These are phyloP conservation scores for Flaveria trinervia DNA, from an alignment of 129 eudicot species.

Conservation along the genomic window DNA sequence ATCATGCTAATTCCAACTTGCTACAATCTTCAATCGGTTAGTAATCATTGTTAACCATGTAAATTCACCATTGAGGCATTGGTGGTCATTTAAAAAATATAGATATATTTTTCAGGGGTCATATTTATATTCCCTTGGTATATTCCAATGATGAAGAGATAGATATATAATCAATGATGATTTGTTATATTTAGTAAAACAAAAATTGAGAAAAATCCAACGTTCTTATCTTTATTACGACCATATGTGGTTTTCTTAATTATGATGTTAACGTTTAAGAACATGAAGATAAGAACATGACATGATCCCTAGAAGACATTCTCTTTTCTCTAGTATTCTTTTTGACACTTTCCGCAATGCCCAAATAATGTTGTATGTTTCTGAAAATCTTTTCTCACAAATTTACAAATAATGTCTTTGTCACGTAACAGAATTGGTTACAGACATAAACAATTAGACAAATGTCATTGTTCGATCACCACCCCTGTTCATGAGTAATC, in stretches of 20 bases:
- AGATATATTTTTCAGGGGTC: not conserved
- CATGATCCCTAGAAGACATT: conserved; percentile 15
- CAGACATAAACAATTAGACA: not conserved
- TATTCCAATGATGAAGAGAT: not conserved
- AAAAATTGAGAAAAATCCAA: not conserved
- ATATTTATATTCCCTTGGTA: not conserved
- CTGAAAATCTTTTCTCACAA: not conserved
- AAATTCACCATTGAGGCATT: not conserved
- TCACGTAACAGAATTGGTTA: not conserved
- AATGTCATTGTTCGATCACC: not conserved
- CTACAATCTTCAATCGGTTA: not conserved
- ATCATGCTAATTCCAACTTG: too few relatives aligned
- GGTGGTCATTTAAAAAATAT: not conserved
- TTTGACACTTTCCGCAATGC: not conserved
- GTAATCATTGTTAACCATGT: not conserved
- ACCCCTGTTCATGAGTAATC: not conserved
- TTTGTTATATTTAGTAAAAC: not conserved
- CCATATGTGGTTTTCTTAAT: not conserved
- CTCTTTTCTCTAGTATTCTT: not conserved
- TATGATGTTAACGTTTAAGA: conserved; percentile 21
- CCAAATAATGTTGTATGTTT: not conserved
- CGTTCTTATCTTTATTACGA: not conserved
- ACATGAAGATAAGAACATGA: conserved; percentile 18
- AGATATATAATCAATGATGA: not conserved
- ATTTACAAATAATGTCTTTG: not conserved